These are phyloP conservation scores for Nephelium lappaceum DNA, from an alignment of 345 rosid species.

Conservation along the genomic window DNA sequence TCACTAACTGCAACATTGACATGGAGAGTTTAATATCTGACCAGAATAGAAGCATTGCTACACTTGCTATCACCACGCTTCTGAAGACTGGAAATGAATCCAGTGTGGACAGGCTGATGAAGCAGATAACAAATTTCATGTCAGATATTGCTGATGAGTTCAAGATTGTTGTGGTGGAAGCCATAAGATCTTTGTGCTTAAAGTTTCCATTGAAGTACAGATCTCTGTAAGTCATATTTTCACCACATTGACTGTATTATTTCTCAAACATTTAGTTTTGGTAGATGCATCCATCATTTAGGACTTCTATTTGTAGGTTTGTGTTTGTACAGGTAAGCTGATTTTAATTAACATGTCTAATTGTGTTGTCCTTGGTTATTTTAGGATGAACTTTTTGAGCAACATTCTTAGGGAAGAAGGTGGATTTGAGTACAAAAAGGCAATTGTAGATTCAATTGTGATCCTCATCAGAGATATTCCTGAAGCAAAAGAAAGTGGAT, in stretches of 20 bases:
- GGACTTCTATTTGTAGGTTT: neutral
- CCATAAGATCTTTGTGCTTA: slow-evolving; percentile 92
- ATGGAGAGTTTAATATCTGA: slow-evolving; percentile 99
- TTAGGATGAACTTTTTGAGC: slow-evolving; percentile 98
- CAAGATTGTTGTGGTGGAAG: slow-evolving; percentile 98
- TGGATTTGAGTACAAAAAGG: slow-evolving; percentile 97
- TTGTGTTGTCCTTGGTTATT: slow-evolving; percentile 24
- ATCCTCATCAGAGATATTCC: slow-evolving; percentile 97
- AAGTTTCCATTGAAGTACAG: slow-evolving; percentile 97
- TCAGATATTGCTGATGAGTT: slow-evolving; percentile 99
- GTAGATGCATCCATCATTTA: neutral
- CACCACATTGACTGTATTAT: neutral
- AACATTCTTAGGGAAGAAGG: slow-evolving; percentile 99
- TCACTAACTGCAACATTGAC: slow-evolving; percentile 97
- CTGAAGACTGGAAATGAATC: slow-evolving; percentile 98
- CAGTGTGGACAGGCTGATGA: slow-evolving; percentile 97
- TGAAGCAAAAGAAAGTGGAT: slow-evolving; percentile 95
- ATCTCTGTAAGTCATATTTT: slow-evolving; percentile 65
- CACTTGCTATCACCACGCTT: slow-evolving; percentile 97
- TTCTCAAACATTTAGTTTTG: neutral
- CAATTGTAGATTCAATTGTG: slow-evolving; percentile 96
- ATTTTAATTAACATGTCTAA: neutral
- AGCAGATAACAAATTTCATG: slow-evolving; percentile 98
- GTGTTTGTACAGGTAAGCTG: neutral
- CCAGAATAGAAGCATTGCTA: slow-evolving; percentile 98